Evolutionary conservation across 768 basidiomycete species (phyloP), one percentile per base, ranked within the genome.

Genomic region (Cytidiella melzeri): DNA sequence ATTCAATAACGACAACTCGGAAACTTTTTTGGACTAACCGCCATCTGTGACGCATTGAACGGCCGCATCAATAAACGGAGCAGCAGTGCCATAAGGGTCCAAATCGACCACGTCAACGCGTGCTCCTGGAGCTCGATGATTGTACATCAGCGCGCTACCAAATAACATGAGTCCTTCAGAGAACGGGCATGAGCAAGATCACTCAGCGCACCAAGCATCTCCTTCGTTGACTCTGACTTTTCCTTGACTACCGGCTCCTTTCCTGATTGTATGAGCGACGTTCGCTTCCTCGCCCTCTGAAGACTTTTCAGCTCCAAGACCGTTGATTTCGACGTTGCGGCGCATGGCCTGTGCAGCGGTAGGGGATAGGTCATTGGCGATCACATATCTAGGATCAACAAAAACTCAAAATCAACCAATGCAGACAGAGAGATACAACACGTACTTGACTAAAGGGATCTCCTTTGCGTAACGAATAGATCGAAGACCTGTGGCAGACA

Each of bases 381-480:
- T 84, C 41, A 99, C 82, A 65, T 87, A 79, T 65, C 95, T 98
- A 53, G 5, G 30, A 15, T 5, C 25, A 23, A 12, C 18, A 19
- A n/a, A n/a, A n/a, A n/a, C n/a, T n/a, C n/a, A n/a, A n/a, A n/a
- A n/a, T n/a, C n/a, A n/a, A n/a, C n/a, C n/a, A n/a, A n/a, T n/a
- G n/a, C n/a, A n/a, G n/a, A n/a, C n/a, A n/a, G n/a, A n/a, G n/a
- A n/a, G n/a, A n/a, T n/a, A 20, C 43, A 81, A 38, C 21, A 23
- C 41, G 63, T 43, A 96, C 95, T 83, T 89, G 50, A 92, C 78
- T 38, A 86, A 76, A 1, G 94, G 92, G 7, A 99, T 92, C 68
- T 99, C 96, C 59, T 96, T 92, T 0, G 94, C 95, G 64, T 98
- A 99, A 28, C 96, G 88, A 47, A 99, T 96, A 1, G 94, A 87